Evolutionary conservation across 2,329 filamentous ascomycete species (phyloP).

Genomic region (Paecilomyces sp.): DNA sequence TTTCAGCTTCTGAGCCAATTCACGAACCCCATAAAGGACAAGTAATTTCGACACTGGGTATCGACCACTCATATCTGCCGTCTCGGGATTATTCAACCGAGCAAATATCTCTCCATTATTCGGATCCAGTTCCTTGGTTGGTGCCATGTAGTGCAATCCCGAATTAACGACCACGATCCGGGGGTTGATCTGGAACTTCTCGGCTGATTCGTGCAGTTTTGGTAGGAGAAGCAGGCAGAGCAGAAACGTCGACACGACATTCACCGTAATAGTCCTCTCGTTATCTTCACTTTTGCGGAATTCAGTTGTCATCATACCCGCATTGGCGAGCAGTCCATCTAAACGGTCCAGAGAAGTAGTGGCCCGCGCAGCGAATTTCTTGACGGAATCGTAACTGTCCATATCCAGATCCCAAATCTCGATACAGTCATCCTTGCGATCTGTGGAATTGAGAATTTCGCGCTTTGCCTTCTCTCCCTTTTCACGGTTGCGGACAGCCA

Average conservation of each 20-base stretch:
- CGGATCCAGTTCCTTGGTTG: conserved; percentile 6
- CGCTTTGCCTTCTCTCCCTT: conserved; percentile 38
- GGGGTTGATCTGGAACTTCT: conserved; percentile 8
- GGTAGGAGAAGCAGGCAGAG: conserved; percentile 15
- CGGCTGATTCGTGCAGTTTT: conserved; percentile 8
- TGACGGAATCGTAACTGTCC: conserved; percentile 39
- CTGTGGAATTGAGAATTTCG: conserved; percentile 18
- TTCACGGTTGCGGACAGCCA: conserved; percentile 38
- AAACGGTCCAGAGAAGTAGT: conserved; percentile 28
- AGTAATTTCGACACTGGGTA: conserved; percentile 13
- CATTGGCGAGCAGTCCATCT: conserved; percentile 42
- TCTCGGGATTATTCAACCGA: conserved; percentile 8
- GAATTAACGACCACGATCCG: conserved; percentile 12
- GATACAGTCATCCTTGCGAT: conserved; percentile 28
- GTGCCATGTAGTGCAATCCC: conserved; percentile 11
- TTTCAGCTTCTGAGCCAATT: conserved; percentile 3
- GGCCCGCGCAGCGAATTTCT: conserved; percentile 32
- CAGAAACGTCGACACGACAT: conserved; percentile 21
- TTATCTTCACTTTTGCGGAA: conserved; percentile 10
- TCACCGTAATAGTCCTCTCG: conserved; percentile 31
- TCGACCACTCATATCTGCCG: conserved; percentile 8
- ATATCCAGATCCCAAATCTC: conserved; percentile 48
- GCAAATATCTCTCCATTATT: conserved; percentile 7
- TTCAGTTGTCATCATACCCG: conserved; percentile 22
- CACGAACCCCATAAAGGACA: conserved; percentile 11